These are phyloP conservation scores for Amanita phalloides DNA, from an alignment of 768 basidiomycete species.

Conservation along the genomic window DNA sequence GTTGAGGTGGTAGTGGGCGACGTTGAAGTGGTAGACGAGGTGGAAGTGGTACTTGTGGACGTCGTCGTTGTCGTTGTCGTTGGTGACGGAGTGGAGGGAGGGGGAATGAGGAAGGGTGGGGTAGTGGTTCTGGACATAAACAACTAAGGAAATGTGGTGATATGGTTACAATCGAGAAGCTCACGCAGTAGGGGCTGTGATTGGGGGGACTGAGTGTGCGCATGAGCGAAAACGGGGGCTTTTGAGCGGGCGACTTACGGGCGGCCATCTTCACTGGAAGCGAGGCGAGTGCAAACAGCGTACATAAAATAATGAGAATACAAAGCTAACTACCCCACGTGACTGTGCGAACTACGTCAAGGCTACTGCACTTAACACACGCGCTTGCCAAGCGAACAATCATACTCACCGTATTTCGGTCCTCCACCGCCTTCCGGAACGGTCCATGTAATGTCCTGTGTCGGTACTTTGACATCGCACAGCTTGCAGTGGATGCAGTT, in stretches of 20 bases:
- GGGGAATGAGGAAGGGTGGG: neutral
- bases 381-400: neutral
- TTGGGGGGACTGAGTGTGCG: neutral
- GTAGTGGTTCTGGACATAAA: neutral
- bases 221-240: neutral
- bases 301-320: neutral
- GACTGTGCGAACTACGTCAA: neutral
- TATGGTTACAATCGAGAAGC: neutral
- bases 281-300: neutral
- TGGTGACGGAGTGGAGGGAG: conserved; percentile 1
- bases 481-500: conserved; percentile 93
- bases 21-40: conserved; percentile 5
- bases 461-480: conserved; percentile 93
- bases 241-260: neutral
- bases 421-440: conserved; percentile 96
- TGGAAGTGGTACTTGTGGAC: neutral
- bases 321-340: neutral
- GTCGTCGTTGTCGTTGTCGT: conserved; percentile 4
- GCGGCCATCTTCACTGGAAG: neutral
- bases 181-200: neutral
- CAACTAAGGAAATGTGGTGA: neutral
- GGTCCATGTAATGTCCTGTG: conserved; percentile 94
- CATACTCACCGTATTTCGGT: conserved; percentile 78
- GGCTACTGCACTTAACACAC: neutral
- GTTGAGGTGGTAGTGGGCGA: conserved; percentile 6